Evolutionary conservation across 2,329 filamentous ascomycete species (phyloP), one percentile per base, ranked within the genome.

Genomic region (Talaromyces islandicus): DNA sequence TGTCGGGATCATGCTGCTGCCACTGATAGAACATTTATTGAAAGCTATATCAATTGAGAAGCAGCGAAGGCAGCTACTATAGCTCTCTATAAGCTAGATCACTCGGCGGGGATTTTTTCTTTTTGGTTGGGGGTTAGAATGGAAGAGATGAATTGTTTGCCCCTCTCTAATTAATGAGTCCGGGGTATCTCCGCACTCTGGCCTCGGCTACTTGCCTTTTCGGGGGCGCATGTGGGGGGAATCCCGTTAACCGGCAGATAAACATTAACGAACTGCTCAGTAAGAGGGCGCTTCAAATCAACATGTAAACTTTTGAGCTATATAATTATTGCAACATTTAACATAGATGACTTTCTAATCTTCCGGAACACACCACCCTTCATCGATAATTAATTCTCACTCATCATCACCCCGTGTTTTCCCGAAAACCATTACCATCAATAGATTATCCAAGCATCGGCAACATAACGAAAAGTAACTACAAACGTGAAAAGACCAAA

Each of bases 21-120:
- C 57, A 55, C 54, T 59, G 57, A 59, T 59, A 52, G 50, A 59
- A 59, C 57, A 55, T 59, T 52, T 24, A 29, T 41, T 38, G 24
- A 29, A 19, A 32, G 14, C n/a, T 19, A 9, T 51, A 53, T 27
- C 38, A 7, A 29, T 17, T 41, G 21, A 38, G 17, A 38, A 38
- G 17, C n/a, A 17, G 14, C 32, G 6, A 35, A 12, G 4, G 5
- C 14, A 32, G 11, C 9, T 3, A 17, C 17, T 14, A 17, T 17
- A 35, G 12, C 30, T 14, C 30, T 35, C 10, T 35, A 12, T 4
- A 4, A 35, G 10, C 30, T 11, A 38, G 17, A n/a, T 38, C 35
- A n/a, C 14, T 38, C 35, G 5, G 35, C 35, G 17, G 12, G n/a
- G 35, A n/a, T 38, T 17, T 38, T 38, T 38, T 10, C n/a, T n/a